Evolutionary conservation across 805 yeast species (phyloP).

Genomic region (Scheffersomyces stipitis): DNA sequence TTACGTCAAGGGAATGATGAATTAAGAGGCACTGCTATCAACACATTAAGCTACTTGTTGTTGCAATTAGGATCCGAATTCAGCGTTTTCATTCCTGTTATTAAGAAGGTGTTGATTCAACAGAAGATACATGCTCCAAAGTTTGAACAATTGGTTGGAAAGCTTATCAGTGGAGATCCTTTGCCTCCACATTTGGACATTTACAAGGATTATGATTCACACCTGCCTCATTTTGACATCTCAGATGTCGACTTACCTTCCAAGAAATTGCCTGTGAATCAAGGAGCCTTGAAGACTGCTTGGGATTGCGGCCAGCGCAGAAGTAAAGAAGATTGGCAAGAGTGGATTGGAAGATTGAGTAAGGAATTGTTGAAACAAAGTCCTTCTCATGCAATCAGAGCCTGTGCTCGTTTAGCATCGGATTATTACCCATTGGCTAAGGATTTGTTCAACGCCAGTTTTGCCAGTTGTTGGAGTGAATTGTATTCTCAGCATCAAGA

Average conservation of each 20-base stretch:
- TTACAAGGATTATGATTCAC: slow-evolving; percentile 56
- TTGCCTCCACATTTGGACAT: slow-evolving; percentile 74
- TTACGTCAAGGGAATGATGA: slow-evolving; percentile 56
- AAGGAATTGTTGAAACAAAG: slow-evolving; percentile 86
- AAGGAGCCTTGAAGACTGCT: slow-evolving; percentile 65
- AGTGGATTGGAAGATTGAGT: slow-evolving; percentile 88
- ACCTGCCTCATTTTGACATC: slow-evolving; percentile 44
- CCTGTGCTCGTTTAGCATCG: slow-evolving; percentile 87
- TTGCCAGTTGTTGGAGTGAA: slow-evolving; percentile 95
- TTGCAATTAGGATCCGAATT: slow-evolving; percentile 84
- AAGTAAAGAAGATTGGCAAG: slow-evolving; percentile 96
- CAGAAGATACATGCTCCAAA: slow-evolving; percentile 67
- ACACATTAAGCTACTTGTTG: slow-evolving; percentile 73
- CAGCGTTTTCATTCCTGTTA: slow-evolving; percentile 80
- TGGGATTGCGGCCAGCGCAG: slow-evolving; percentile 93
- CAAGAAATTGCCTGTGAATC: slow-evolving; percentile 71
- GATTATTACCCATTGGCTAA: slow-evolving; percentile 85
- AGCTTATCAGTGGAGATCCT: slow-evolving; percentile 80
- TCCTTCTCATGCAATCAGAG: slow-evolving; percentile 91
- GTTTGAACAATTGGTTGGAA: slow-evolving; percentile 79
- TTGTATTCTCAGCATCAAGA: slow-evolving; percentile 86
- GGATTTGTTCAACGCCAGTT: slow-evolving; percentile 90
- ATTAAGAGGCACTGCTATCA: slow-evolving; percentile 63
- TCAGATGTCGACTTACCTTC: slow-evolving; percentile 66
- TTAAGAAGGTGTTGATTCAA: slow-evolving; percentile 62